Base-by-base conservation (phyloP, 2,329 filamentous ascomycete genomes). In the Stagonosporopsis cucurbitacearum region DNA sequence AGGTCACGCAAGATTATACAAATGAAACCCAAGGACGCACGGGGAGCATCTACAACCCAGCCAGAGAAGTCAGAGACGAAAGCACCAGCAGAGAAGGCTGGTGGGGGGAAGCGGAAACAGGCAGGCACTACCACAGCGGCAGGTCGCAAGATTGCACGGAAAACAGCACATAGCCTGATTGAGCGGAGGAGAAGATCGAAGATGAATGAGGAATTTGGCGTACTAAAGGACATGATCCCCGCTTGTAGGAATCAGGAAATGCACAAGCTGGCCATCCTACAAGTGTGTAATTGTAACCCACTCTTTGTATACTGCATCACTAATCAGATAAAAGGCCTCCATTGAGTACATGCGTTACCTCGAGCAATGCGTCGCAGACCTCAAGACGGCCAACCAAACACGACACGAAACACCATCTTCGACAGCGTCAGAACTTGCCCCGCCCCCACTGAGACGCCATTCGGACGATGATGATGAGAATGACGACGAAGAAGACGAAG, bases 121-220 rank as follows among this genome's bases (percentile, higher is more conserved):
- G 84, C 63, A 5, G 62, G 64, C 19, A 84, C 86, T 1, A 89
- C 88, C 6, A 96, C 90, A 65, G 91, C 91, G 1, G 92, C 93
- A 0, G 92, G 92, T n/a, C 85, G 92, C 52, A 98, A 97, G 80
- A 96, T 95, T 64, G 93, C 95, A 6, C 85, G 95, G 63, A 98
- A 97, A 79, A 98, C 94, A 1, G 95, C 95, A 11, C 95, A 99
- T 72, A 97, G 92, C 69, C 78, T 98, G 63, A 99, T 98, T 66
- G 95, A 99, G 79, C 83, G 95, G 41, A 81, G 94, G 54, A 81
- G 95, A 67, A 83, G 95, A 59, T 96, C 91, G 12, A 99, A 98
- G 81, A 99, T 98, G 94, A 98, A 99, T 66, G 94, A 98, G 74
- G 95, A 98, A 78, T 98, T 98, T 78, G 90, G 87, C 2, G 89